Conservation (phyloP, 805 yeast genomes). For the Brettanomyces anomalus region DNA sequence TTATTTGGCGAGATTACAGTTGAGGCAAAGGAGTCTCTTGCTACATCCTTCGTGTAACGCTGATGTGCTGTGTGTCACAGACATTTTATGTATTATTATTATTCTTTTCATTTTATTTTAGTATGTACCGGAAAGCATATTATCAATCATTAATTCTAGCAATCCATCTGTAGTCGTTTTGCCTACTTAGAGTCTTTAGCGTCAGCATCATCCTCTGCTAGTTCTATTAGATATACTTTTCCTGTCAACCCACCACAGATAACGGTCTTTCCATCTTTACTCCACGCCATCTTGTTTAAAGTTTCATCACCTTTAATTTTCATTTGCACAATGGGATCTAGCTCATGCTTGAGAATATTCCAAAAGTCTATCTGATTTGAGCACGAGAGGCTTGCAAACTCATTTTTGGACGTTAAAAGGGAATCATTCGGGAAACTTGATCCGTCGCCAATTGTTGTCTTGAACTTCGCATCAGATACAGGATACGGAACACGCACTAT, state of each 20-base stretch:
- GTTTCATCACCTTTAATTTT: background rate
- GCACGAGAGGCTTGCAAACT: background rate
- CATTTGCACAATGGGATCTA: background rate
- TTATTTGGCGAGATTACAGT: constrained; percentile 55
- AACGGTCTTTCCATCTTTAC: constrained; percentile 2
- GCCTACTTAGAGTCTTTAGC: no score
- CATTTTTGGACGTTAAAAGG: background rate
- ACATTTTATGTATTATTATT: background rate
- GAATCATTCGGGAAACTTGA: no score
- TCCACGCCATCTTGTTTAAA: constrained; percentile 6
- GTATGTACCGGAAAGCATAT: background rate
- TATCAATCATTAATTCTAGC: background rate
- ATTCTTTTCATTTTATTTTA: background rate
- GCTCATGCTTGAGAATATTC: background rate
- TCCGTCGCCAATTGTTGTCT: background rate
- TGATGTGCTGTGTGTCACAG: background rate
- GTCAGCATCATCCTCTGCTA: background rate
- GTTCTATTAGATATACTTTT: constrained; percentile 5
- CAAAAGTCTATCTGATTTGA: constrained; percentile 1
- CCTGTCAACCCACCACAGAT: constrained; percentile 20
- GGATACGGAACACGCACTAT: background rate
- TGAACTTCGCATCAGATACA: background rate
- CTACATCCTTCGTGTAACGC: constrained; percentile 12
- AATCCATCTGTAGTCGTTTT: no score
- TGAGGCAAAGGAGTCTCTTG: constrained; percentile 12